Percentiles rank a stretch among this genome's conserved stretches.
These are phyloP conservation scores for Hyphopichia burtonii DNA, from an alignment of 1,139 yeast genomes.

Conservation along the genomic window DNA sequence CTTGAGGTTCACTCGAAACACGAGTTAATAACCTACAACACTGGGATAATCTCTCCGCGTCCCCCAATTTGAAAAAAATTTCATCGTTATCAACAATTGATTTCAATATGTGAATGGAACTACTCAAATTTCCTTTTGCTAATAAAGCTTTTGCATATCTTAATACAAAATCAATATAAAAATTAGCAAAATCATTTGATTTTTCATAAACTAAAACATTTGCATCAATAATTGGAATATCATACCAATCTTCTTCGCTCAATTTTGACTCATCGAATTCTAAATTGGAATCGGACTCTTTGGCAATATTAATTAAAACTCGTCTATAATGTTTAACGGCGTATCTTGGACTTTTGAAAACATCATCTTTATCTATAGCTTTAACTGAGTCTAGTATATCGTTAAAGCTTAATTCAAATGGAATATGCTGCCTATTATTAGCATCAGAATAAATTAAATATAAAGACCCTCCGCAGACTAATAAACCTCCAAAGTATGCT, in stretches of 20 bases:
- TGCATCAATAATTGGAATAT: constrained; percentile 34
- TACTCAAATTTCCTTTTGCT: constrained; percentile 40
- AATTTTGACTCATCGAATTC: constrained; percentile 22
- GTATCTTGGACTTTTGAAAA: constrained; percentile 39
- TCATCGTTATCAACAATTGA: constrained; percentile 37
- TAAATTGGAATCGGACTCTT: constrained; percentile 23
- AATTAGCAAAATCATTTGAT: constrained; percentile 37
- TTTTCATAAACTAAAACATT: constrained; percentile 30
- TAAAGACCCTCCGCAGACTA: constrained; percentile 40
- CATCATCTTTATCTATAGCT: constrained; percentile 49
- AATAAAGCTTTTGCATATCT: constrained; percentile 43
- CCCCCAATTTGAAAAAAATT: constrained; percentile 41
- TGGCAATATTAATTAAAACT: constrained; percentile 37
- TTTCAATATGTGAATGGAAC: constrained; percentile 28
- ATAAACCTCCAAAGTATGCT: constrained; percentile 43
- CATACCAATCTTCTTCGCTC: constrained; percentile 22
- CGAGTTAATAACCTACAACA: constrained; percentile 40
- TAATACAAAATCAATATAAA: constrained; percentile 45
- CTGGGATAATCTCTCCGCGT: constrained; percentile 43
- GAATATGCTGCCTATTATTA: constrained; percentile 38
- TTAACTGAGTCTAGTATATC: constrained; percentile 41
- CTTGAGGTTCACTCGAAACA: constrained; percentile 21
- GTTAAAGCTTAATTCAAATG: constrained; percentile 33
- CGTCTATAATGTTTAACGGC: constrained; percentile 47
- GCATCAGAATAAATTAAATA: constrained; percentile 45